phyloP scores from a whole-genome alignment of 2,329 filamentous ascomycete genomes.

The Atkinsonella texensis region DNA sequence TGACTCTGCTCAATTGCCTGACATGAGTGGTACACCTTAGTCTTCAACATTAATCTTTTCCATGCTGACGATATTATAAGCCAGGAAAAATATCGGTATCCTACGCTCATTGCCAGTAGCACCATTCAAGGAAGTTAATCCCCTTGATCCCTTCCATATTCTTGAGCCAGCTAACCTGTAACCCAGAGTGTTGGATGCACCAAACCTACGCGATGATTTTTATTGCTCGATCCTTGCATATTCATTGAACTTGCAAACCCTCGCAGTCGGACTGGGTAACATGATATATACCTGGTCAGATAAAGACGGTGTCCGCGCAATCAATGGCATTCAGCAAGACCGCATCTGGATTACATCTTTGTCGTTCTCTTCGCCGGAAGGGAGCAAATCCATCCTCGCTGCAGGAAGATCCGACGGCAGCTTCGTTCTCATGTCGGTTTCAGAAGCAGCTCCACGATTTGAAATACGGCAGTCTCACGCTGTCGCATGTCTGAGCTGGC shows the following conservation, averaged over 20 bases:
- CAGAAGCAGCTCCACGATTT: constrained; percentile 60
- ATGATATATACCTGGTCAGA: constrained; percentile 88
- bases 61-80: not conserved
- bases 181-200: constrained; percentile 69
- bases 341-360: constrained; percentile 61
- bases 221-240: constrained; percentile 91
- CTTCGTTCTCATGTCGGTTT: constrained; percentile 66
- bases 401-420: constrained; percentile 69
- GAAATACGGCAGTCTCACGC: constrained; percentile 59
- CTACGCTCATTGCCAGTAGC: constrained; percentile 47
- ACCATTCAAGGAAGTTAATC: constrained; percentile 58
- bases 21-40: not conserved
- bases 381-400: constrained; percentile 69
- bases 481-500: constrained; percentile 73
- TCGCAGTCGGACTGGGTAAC: constrained; percentile 74
- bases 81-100: constrained; percentile 3
- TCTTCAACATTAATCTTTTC: not conserved
- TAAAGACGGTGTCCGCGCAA: constrained; percentile 45
- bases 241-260: constrained; percentile 56
- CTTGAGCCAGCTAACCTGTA: not conserved
- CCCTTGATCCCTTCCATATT: not conserved
- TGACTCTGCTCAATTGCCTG: not conserved
- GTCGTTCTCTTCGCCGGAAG: constrained; percentile 74
- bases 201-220: constrained; percentile 82
- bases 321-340: constrained; percentile 18